phyloP scores from a whole-genome alignment of 768 basidiomycete species.

The Tricholoma sp. region DNA sequence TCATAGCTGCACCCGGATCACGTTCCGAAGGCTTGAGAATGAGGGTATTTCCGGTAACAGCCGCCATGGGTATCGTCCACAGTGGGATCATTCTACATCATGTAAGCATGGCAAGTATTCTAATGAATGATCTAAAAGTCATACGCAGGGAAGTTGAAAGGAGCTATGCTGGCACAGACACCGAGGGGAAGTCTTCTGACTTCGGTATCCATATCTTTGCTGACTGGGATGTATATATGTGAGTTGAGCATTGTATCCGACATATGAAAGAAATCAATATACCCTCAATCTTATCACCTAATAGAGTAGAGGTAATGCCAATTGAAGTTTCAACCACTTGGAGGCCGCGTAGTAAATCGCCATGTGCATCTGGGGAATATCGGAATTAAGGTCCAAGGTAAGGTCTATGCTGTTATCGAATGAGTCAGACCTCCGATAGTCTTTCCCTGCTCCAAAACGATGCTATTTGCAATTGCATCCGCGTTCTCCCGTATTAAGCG shows the following conservation, averaged over 20 bases:
- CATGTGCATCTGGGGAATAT: constrained; percentile 71
- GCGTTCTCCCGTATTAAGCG: constrained; percentile 79
- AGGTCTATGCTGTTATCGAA: constrained; percentile 7
- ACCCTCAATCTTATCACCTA: constrained; percentile 94
- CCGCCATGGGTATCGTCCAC: constrained; percentile 91
- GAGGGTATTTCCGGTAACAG: constrained; percentile 88
- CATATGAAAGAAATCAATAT: background rate
- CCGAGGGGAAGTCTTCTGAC: constrained; percentile 81
- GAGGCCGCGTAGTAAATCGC: constrained; percentile 88
- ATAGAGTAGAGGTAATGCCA: constrained; percentile 76
- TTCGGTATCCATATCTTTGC: constrained; percentile 95
- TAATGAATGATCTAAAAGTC: constrained; percentile 16
- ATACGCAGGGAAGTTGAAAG: constrained; percentile 89
- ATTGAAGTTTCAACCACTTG: constrained; percentile 84
- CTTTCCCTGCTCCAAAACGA: constrained; percentile 95
- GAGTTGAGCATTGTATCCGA: background rate
- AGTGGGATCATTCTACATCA: constrained; percentile 83
- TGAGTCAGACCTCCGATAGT: constrained; percentile 64
- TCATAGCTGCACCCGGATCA: constrained; percentile 96
- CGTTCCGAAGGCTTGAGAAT: constrained; percentile 95
- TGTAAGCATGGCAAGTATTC: constrained; percentile 1
- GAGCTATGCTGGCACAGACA: constrained; percentile 81
- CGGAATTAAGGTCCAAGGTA: background rate
- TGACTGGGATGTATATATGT: constrained; percentile 42
- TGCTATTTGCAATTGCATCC: constrained; percentile 81